Base-by-base conservation (phyloP, 2,329 filamentous ascomycete species). In the Hymenotorrendiella dingleyae region DNA sequence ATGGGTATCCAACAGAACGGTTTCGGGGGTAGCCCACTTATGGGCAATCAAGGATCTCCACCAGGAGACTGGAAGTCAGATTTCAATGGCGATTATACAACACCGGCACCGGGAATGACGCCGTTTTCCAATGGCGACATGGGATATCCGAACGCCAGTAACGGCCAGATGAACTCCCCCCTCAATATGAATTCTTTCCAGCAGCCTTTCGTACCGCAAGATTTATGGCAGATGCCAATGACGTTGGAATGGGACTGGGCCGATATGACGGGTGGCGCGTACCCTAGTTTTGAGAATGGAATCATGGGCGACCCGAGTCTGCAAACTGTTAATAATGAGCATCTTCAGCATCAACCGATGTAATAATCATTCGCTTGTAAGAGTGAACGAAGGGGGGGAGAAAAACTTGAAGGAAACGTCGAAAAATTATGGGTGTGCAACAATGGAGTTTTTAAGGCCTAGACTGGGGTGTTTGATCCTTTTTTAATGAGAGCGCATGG, bases 181-280 rank as follows among this genome's bases (percentile, higher is more conserved):
- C 39, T 57, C 8, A 58, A 53, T 42, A 59, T 67, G 26, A 62
- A 65, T 10, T 58, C 71, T 14, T 89, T 90, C 59, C 84, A 90
- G 57, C 86, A 94, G 53, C 90, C 90, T 0, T 84, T 95, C 57
- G 79, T 97, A 17, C 91, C 93, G 4, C 88, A 91, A 56, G 93
- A 97, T 65, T 66, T 97, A 20, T 98, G 93, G 80, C 85, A 91
- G 62, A 82, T 97, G 78, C 90, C 91, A 1, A 94, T 95, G 82
- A 94, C 87, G 3, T 74, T 97, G 17, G 91, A 97, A 61, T 86
- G 81, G 82, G 58, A 77, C 58, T 82, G 78, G 76, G 77, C 78
- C 1, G 78, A 82, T 62, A 80, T 82, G 71, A 80, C 75, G 23
- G 77, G 78, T n/a, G 78, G 77, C 8, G 70, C 72, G 2, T 82